phyloP scores from a whole-genome alignment of 345 rosid genomes.

The Arabidopsis arenosa region DNA sequence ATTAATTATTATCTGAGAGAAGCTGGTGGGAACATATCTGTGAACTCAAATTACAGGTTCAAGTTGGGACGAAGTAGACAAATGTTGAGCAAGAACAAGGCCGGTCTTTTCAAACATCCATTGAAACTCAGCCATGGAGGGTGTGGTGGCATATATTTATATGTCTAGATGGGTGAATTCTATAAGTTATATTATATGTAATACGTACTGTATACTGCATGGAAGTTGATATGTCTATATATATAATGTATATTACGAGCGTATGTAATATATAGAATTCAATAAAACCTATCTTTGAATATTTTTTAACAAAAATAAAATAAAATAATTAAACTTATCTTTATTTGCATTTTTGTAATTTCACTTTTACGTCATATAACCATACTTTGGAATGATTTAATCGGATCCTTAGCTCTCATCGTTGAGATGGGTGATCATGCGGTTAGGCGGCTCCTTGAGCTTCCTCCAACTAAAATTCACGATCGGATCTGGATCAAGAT shows the following conservation, averaged over 20 bases:
- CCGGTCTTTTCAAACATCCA: background rate
- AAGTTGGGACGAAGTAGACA: slow-evolving; percentile 8
- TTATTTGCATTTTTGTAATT: background rate
- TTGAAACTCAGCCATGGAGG: background rate
- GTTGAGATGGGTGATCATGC: no score
- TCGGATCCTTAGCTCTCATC: no score
- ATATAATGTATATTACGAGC: background rate
- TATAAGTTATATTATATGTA: background rate
- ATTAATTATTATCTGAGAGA: background rate
- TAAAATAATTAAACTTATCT: background rate
- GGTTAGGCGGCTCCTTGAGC: no score
- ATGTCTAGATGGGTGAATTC: background rate
- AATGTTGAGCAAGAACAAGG: background rate
- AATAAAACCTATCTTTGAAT: background rate
- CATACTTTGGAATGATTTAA: no score
- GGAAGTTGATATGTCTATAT: background rate
- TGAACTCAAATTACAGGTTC: background rate
- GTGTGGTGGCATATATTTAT: background rate
- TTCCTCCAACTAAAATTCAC: no score
- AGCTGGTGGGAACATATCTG: background rate
- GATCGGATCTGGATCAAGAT: no score
- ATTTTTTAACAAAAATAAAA: no score
- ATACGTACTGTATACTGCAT: background rate
- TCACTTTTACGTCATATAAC: no score
- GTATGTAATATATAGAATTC: background rate